phyloP scores from a whole-genome alignment of 768 basidiomycete genomes.

The Boletus huronensis region DNA sequence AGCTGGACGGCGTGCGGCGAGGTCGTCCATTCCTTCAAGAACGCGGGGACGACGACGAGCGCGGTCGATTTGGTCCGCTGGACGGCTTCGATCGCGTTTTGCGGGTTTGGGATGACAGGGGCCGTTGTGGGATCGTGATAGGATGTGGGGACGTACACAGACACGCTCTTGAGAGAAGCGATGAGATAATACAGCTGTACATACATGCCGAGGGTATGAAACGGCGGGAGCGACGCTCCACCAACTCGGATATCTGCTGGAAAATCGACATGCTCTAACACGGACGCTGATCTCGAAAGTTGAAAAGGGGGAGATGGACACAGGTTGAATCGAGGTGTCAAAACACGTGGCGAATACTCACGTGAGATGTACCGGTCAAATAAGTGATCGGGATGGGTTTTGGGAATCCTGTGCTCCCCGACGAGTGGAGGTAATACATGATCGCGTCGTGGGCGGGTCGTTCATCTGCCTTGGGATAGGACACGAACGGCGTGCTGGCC shows the following conservation, averaged over 20 bases:
- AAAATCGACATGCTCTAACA: conserved; percentile 6
- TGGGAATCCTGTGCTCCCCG: conserved; percentile 48
- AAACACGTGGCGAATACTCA: conserved; percentile 17
- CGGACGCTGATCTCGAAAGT: conserved; percentile 2
- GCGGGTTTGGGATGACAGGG: conserved; percentile 20
- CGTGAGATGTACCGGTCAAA: conserved; percentile 31
- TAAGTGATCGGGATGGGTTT: conserved; percentile 39
- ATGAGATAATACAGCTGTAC: conserved; percentile 17
- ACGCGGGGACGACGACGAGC: conserved; percentile 20
- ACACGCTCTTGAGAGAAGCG: conserved; percentile 8
- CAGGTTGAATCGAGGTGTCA: not conserved
- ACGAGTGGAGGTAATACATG: conserved; percentile 44
- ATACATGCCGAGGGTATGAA: conserved; percentile 18
- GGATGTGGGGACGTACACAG: conserved; percentile 21
- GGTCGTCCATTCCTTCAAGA: conserved; percentile 24
- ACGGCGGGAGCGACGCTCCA: conserved; percentile 19
- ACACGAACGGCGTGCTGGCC: not conserved
- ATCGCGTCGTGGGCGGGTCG: conserved; percentile 14
- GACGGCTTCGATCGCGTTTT: conserved; percentile 21
- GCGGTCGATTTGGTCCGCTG: conserved; percentile 9
- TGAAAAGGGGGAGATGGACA: not conserved
- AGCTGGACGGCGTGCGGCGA: conserved; percentile 16
- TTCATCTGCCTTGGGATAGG: conserved; percentile 7
- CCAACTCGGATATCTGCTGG: conserved; percentile 1
- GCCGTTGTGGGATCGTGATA: conserved; percentile 8